Base-by-base conservation (phyloP, 2,329 filamentous ascomycete species). In the Exophiala dermatitidis region DNA sequence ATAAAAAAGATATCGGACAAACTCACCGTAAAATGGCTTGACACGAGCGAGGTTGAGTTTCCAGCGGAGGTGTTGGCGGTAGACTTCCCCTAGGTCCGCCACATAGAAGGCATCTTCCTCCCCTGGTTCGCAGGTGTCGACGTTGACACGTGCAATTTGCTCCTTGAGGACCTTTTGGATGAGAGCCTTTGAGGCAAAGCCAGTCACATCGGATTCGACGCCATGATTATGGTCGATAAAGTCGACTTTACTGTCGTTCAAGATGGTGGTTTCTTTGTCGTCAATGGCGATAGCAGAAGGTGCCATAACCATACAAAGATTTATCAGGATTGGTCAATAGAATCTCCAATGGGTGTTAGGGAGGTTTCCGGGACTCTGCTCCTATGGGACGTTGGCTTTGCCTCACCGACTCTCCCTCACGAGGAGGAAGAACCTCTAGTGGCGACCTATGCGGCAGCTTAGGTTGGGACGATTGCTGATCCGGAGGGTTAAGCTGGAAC, bases 401-500 rank as follows among this genome's bases (percentile, higher is more conserved):
- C 86, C 89, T 91, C 86, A 86, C 89, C 87, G 90, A 95, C 89
- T 93, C 93, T 94, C 91, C 93, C 93, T 90, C 91, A 74, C 77
- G 78, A 78, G 93, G 91, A 95, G 90, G 91, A 97, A 97, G 91
- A 95, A 90, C 86, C 87, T 84, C 81, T 82, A 83, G 85, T 85
- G 82, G 82, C 84, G 86, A 94, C 88, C 89, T 97, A 98, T 98
- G 91, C 93, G 93, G 93, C 93, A 97, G 91, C 88, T 95, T 86
- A 81, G 75, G 75, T 74, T 80, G 74, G 72, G 80, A 75, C 70
- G 75, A 79, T 72, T 78, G 79, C 63, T 69, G 70, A 62, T 59
- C 4, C 45, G 57, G 57, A 53, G 43, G 53, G 19, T 60, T 50
- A 48, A 60, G 53, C 48, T 54, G 48, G 54, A 62, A 62, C 45